Conservation (phyloP, 371 early-diverging fungal species). For the Encephalitozoon intestinalis region DNA sequence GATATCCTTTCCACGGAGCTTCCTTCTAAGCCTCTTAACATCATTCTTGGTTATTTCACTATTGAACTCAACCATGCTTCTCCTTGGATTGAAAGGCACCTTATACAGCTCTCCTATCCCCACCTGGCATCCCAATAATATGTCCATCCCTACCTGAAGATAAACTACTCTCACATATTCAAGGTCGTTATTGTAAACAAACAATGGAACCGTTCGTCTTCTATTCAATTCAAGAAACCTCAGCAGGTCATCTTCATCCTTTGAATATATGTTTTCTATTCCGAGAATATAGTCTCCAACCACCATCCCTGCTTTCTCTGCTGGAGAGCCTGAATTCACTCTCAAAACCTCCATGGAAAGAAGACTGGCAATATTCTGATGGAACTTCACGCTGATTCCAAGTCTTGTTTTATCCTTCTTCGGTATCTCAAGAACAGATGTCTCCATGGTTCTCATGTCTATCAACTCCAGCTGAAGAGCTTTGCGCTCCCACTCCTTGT, state of each 20-base stretch:
- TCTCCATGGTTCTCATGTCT: conserved; percentile 40
- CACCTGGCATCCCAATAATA: conserved; percentile 47
- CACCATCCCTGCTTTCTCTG: conserved; percentile 34
- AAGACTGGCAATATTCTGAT: conserved; percentile 2
- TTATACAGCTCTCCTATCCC: conserved; percentile 45
- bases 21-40: background rate
- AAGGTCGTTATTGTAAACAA: conserved; percentile 45
- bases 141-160: conserved; percentile 23
- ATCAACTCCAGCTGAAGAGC: conserved; percentile 24
- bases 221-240: conserved; percentile 24
- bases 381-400: conserved; percentile 49
- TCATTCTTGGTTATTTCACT: background rate
- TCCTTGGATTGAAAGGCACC: conserved; percentile 16
- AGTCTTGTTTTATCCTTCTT: conserved; percentile 2
- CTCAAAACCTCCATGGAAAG: conserved; percentile 42
- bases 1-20: background rate
- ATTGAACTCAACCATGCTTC: conserved; percentile 5
- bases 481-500: conserved; percentile 34
- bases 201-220: conserved; percentile 13
- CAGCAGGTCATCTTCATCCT: conserved; percentile 28
- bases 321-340: conserved; percentile 36
- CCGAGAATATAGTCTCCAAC: conserved; percentile 54
- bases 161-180: conserved; percentile 35
- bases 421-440: conserved; percentile 15
- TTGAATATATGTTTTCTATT: conserved; percentile 23